Percentiles rank a stretch among this genome's conserved stretches.
Evolutionary conservation across 768 basidiomycete genomes (phyloP).

Genomic region (Phanerochaete sordida): DNA sequence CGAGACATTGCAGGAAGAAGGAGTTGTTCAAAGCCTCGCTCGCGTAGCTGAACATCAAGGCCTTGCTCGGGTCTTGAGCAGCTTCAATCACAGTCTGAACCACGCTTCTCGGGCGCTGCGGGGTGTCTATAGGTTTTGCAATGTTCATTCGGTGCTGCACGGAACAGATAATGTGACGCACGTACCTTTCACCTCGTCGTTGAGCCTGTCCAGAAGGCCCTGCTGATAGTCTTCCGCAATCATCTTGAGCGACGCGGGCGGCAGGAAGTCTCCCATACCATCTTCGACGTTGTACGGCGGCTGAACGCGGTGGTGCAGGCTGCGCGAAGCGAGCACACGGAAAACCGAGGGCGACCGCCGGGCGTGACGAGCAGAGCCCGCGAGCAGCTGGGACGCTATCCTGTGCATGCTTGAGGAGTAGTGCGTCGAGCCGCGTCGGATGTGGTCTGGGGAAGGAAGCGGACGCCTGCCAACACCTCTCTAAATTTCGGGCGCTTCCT

Average conservation of each 20-base stretch:
- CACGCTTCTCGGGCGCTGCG: constrained; percentile 52
- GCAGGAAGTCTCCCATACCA: constrained; percentile 78
- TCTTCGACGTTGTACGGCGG: constrained; percentile 66
- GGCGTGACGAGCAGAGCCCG: neutral
- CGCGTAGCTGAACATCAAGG: constrained; percentile 86
- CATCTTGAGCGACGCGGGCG: constrained; percentile 64
- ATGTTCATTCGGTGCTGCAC: neutral
- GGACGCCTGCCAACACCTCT: constrained; percentile 9
- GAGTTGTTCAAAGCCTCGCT: constrained; percentile 91
- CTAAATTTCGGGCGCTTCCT: constrained; percentile 13
- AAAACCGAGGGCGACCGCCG: neutral
- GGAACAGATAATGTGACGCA: neutral
- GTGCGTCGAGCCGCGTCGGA: neutral
- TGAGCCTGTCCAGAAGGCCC: constrained; percentile 75
- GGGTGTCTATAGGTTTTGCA: constrained; percentile 42
- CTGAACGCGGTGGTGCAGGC: constrained; percentile 46
- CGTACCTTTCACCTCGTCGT: constrained; percentile 69
- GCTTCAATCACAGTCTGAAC: constrained; percentile 71
- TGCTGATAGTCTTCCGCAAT: constrained; percentile 84
- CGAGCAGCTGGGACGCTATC: constrained; percentile 1
- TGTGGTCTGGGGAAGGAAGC: neutral
- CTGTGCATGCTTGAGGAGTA: constrained; percentile 1
- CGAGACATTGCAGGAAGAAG: constrained; percentile 87
- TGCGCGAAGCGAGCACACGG: constrained; percentile 21
- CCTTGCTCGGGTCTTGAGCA: constrained; percentile 51